phyloP scores from a whole-genome alignment of 2,329 filamentous ascomycete genomes.

The Dactylella cylindrospora region DNA sequence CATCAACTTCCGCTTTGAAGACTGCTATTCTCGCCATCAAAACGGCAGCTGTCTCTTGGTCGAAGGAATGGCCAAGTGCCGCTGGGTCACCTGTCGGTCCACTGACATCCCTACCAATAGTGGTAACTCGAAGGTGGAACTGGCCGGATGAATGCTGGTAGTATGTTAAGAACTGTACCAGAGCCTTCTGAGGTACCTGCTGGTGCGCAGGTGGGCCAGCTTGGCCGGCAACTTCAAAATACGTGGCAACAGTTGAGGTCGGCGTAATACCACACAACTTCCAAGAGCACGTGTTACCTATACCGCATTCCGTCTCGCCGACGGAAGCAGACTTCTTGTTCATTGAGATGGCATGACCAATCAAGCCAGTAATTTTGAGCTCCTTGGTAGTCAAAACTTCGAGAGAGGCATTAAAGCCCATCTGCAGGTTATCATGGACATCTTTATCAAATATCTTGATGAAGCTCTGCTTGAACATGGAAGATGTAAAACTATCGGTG shows the following conservation, averaged over 20 bases:
- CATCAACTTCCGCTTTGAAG: slow-evolving; percentile 97
- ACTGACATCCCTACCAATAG: slow-evolving; percentile 77
- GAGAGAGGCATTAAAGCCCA: slow-evolving; percentile 96
- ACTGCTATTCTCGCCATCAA: slow-evolving; percentile 99
- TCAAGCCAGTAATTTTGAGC: slow-evolving; percentile 94
- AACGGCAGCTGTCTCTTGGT: slow-evolving; percentile 95
- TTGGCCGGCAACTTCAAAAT: slow-evolving; percentile 88
- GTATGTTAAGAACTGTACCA: slow-evolving; percentile 98
- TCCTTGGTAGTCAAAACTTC: slow-evolving; percentile 98
- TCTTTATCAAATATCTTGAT: slow-evolving; percentile 97
- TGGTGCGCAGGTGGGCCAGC: slow-evolving; percentile 66
- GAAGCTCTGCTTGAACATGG: slow-evolving; percentile 99
- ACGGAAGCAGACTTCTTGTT: slow-evolving; percentile 98
- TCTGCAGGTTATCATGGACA: slow-evolving; percentile 85
- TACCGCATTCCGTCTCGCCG: slow-evolving; percentile 95
- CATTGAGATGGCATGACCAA: slow-evolving; percentile 91
- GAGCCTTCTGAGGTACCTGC: slow-evolving; percentile 82
- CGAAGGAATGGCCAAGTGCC: slow-evolving; percentile 92
- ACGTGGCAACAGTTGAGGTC: slow-evolving; percentile 87
- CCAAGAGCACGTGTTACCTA: slow-evolving; percentile 98
- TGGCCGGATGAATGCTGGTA: slow-evolving; percentile 97
- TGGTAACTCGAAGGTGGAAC: slow-evolving; percentile 94
- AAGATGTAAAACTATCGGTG: slow-evolving; percentile 96
- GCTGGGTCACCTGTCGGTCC: slow-evolving; percentile 78
- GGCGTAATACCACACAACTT: slow-evolving; percentile 99